Evolutionary conservation across 2,329 filamentous ascomycete species (phyloP).

Genomic region (Aspergillus fijiensis): DNA sequence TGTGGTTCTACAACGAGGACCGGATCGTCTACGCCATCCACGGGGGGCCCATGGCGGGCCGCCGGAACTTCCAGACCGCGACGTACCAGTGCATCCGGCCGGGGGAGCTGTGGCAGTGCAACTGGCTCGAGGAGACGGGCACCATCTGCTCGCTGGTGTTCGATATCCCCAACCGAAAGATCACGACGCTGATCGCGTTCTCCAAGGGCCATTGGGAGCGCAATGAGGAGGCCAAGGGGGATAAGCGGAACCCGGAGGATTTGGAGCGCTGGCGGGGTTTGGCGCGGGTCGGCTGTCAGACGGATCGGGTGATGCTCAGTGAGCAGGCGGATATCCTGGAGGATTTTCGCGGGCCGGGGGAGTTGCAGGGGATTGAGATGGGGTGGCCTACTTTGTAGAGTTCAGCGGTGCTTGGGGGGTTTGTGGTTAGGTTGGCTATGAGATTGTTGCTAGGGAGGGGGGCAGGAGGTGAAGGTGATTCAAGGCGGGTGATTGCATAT

Average conservation of each 20-base stretch:
- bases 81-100: conserved; percentile 59
- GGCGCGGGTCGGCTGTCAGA: conserved; percentile 53
- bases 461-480: background rate
- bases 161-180: conserved; percentile 51
- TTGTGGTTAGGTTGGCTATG: background rate
- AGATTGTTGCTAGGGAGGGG: background rate
- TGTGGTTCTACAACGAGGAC: conserved; percentile 59
- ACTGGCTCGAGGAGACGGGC: conserved; percentile 62
- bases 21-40: conserved; percentile 61
- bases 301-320: conserved; percentile 52
- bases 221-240: conserved; percentile 52
- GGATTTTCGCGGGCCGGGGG: conserved; percentile 51
- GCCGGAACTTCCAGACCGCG: conserved; percentile 54
- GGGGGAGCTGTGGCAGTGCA: conserved; percentile 60
- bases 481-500: no score
- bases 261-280: conserved; percentile 54
- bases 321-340: conserved; percentile 56
- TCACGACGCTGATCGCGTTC: conserved; percentile 56
- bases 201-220: conserved; percentile 59
- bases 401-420: background rate
- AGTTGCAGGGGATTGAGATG: conserved; percentile 48
- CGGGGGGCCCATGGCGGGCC: conserved; percentile 59
- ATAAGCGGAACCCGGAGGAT: conserved; percentile 55
- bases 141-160: conserved; percentile 58
- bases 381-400: conserved; percentile 36